A percentile compares a stretch with the other conserved stretches of the same genome.
Evolutionary conservation across 306 rosid species (phyloP).

Genomic region (Cucumis melo): DNA sequence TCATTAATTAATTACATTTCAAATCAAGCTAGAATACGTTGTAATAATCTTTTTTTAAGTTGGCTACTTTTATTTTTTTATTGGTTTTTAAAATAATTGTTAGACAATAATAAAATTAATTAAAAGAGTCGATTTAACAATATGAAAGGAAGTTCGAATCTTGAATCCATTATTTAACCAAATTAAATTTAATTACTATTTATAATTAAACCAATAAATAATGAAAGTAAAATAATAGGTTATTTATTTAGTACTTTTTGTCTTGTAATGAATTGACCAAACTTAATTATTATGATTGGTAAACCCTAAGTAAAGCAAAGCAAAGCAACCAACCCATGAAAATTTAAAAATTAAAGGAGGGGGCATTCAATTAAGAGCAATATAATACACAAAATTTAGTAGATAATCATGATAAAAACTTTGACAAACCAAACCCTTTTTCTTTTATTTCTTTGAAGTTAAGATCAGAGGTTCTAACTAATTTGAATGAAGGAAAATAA

Average conservation of each 20-base stretch:
- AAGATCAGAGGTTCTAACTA: constrained; percentile 28
- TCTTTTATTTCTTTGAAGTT: background rate
- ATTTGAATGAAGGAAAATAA: background rate
- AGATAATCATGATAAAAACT: background rate
- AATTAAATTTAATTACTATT: background rate
- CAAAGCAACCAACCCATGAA: constrained; percentile 31
- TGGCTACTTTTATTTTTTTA: background rate
- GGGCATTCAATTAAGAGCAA: background rate
- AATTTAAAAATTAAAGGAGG: no score
- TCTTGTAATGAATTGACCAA: background rate
- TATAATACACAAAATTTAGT: background rate
- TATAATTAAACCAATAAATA: background rate
- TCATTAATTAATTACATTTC: background rate
- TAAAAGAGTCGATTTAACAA: no score
- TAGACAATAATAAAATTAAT: no score
- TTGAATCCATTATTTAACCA: background rate
- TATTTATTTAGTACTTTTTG: background rate
- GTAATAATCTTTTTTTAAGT: background rate
- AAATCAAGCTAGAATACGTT: background rate
- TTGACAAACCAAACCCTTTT: background rate
- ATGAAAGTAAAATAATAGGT: background rate
- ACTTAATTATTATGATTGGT: constrained; percentile 13
- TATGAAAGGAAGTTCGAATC: no score
- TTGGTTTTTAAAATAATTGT: no score
- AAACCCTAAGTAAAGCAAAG: constrained; percentile 41